These are phyloP conservation scores for Davidsoniella neocaledoniae DNA, from an alignment of 2,329 filamentous ascomycete species.

Conservation along the genomic window DNA sequence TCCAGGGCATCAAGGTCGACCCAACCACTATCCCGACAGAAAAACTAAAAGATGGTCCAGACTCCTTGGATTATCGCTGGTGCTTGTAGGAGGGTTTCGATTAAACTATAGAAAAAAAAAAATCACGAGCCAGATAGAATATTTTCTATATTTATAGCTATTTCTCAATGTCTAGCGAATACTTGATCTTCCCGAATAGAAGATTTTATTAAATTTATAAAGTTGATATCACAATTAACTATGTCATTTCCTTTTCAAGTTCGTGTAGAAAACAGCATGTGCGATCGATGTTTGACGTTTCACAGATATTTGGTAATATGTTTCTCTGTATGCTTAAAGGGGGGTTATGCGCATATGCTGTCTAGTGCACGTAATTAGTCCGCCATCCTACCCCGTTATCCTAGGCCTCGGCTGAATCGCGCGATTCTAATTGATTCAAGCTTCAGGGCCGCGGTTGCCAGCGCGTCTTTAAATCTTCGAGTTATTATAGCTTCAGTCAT, in stretches of 20 bases:
- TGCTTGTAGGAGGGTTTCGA: constrained; percentile 20
- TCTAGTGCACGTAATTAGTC: no score
- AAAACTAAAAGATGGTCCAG: constrained; percentile 31
- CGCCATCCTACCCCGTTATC: constrained; percentile 6
- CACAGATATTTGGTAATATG: not conserved
- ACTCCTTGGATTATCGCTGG: constrained; percentile 32
- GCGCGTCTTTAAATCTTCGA: not conserved
- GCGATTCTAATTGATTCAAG: not conserved
- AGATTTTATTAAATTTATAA: no score
- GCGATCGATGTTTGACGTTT: not conserved
- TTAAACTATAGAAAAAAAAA: not conserved
- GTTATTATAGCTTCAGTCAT: no score
- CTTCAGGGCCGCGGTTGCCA: not conserved
- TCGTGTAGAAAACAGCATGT: no score
- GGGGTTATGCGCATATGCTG: not conserved
- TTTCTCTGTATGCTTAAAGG: not conserved
- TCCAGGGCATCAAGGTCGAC: constrained; percentile 32
- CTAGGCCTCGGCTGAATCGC: constrained; percentile 10
- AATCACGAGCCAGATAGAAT: not conserved
- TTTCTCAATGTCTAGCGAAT: no score
- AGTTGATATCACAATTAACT: no score
- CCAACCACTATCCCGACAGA: constrained; percentile 32
- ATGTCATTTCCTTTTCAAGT: no score
- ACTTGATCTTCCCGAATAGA: no score
- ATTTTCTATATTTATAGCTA: not conserved